Conservation (phyloP, 2,329 filamentous ascomycete species). For the Colletotrichum sp. region DNA sequence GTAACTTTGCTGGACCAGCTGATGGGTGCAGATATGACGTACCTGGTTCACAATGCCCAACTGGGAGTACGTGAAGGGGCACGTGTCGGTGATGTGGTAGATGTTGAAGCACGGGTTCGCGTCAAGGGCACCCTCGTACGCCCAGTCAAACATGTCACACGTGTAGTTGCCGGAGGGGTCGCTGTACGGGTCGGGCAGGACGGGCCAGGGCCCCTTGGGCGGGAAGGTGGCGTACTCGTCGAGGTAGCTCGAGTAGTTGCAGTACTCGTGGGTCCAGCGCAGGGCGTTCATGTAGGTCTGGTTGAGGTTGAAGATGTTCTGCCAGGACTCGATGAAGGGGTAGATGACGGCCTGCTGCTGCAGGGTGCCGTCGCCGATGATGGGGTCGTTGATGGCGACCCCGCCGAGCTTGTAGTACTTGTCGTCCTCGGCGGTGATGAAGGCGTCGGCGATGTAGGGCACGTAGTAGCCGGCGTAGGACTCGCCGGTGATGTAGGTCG, state of each 20-base stretch:
- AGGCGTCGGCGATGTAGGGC: constrained; percentile 75
- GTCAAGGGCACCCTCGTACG: constrained; percentile 55
- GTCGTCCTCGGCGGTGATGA: constrained; percentile 71
- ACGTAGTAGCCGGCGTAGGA: constrained; percentile 71
- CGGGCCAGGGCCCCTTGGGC: constrained; percentile 56
- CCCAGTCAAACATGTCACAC: constrained; percentile 62
- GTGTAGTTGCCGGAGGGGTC: constrained; percentile 35
- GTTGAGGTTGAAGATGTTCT: constrained; percentile 67
- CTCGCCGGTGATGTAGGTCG: constrained; percentile 77
- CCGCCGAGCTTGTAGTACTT: constrained; percentile 72
- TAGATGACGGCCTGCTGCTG: constrained; percentile 54
- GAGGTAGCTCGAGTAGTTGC: constrained; percentile 67
- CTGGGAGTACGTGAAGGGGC: constrained; percentile 72
- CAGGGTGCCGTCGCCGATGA: constrained; percentile 57
- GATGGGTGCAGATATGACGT: rapidly evolving
- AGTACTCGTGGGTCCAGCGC: constrained; percentile 57
- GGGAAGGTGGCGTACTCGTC: constrained; percentile 71
- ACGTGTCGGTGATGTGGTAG: constrained; percentile 78
- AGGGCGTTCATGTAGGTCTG: constrained; percentile 59
- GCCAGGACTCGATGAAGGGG: constrained; percentile 66
- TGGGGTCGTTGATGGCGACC: constrained; percentile 76
- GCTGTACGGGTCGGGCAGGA: constrained; percentile 47
- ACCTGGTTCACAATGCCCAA: constrained; percentile 68
- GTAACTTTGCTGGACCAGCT: rapidly evolving
- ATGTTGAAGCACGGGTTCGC: constrained; percentile 82